A percentile compares a stretch with the other conserved stretches of the same genome.
phyloP scores from a whole-genome alignment of 352 stramenopile species.

The Pythium pyrilobum region DNA sequence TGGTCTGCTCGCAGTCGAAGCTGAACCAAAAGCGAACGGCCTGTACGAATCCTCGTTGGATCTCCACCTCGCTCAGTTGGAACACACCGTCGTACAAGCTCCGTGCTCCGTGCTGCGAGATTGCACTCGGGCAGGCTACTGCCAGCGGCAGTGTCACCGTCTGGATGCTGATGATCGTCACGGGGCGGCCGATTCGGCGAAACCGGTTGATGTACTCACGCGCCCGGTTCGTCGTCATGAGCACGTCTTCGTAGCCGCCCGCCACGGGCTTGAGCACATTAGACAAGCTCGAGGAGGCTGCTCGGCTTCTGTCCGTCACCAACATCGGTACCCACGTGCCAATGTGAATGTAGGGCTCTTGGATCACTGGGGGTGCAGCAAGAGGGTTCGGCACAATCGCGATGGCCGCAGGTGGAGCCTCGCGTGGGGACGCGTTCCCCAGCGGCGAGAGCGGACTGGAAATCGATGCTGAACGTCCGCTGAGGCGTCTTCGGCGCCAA shows the following conservation, averaged over 20 bases:
- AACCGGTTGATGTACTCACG: conserved; percentile 68
- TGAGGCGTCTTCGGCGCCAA: not conserved
- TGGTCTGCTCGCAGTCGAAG: conserved; percentile 74
- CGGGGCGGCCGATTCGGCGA: conserved; percentile 37
- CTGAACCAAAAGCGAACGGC: conserved; percentile 73
- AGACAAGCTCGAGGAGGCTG: conserved; percentile 6
- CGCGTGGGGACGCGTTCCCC: conserved; percentile 7
- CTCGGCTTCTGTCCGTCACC: conserved; percentile 33
- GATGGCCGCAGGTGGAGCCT: not conserved
- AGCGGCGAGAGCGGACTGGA: conserved; percentile 14
- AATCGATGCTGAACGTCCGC: conserved; percentile 1
- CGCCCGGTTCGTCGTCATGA: conserved; percentile 57
- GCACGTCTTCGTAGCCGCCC: conserved; percentile 56
- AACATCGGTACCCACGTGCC: conserved; percentile 68
- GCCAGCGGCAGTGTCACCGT: conserved; percentile 53
- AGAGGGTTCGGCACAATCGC: conserved; percentile 2
- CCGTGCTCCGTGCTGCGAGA: conserved; percentile 49
- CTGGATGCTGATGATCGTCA: conserved; percentile 70
- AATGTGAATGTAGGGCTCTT: conserved; percentile 75
- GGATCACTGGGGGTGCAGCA: conserved; percentile 15
- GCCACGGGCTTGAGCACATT: conserved; percentile 28
- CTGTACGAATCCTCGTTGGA: conserved; percentile 58
- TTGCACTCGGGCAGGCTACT: conserved; percentile 53
- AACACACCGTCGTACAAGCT: conserved; percentile 67
- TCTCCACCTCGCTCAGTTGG: conserved; percentile 38